Base-by-base conservation (phyloP, 148 eudicot genomes). In the Nepenthes mirabilis region DNA sequence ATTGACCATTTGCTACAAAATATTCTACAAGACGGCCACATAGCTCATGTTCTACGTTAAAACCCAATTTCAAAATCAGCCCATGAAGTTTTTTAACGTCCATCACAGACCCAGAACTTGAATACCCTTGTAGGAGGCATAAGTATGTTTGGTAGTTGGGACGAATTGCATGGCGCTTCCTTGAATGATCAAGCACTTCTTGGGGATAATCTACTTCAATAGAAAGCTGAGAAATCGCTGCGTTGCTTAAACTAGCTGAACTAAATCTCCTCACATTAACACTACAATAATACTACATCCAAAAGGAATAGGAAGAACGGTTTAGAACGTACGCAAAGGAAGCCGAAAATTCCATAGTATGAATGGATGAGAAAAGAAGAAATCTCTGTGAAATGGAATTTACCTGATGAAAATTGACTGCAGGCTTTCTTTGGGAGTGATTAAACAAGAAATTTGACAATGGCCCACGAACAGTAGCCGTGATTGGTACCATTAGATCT, bases 21-120 rank as follows among this genome's bases (percentile, higher is more conserved):
- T 75, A 66, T 59, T 74, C 80, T 55, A 78, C 6, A 43, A 90
- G 73, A 45, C 74, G 64, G 63, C 72, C 64, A 61, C 74, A 50
- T 43, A 86, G 65, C 34, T 61, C 78, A 65, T 48, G 40, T 37
- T 82, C 94, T 23, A 12, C 72, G 49, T 33, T 45, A 60, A 83
- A 81, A 34, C 94, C 90, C 49, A 74, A 76, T 71, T 86, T 83
- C 58, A 86, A 64, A 0, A 86, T 68, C 62, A 52, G 65, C 56
- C 81, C 85, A 66, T 86, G 84, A 67, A 83, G 70, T 79, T 77
- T 81, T 70, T 75, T 63, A 58, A 76, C 77, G 57, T 85, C 80
- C 43, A 33, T 2, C 3, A 74, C 64, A 23, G 82, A 85, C 65
- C 80, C 81, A 60, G 76, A 75, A 68, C 68, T 52, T 13, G 76